A percentile compares a stretch with the other conserved stretches of the same genome.
Conservation (phyloP, 208 protist genomes). For the Trypanosoma rangeli region DNA sequence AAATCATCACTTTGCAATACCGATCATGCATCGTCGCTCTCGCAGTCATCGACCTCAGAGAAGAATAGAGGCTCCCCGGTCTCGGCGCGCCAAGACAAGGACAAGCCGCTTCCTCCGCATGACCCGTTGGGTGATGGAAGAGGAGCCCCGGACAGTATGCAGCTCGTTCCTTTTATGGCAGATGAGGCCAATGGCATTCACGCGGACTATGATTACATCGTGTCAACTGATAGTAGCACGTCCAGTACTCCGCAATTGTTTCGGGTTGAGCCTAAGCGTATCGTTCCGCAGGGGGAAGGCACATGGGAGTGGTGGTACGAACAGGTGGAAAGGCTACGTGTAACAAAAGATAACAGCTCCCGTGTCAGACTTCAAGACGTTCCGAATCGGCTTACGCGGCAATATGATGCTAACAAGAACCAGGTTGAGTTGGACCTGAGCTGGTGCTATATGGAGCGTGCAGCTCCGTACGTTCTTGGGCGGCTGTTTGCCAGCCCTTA, state of each 20-base stretch:
- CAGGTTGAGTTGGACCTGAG: slow-evolving; percentile 73
- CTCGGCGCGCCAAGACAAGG: background rate
- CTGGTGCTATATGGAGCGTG: slow-evolving; percentile 76
- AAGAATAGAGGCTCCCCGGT: background rate
- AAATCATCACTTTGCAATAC: background rate
- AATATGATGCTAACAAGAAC: slow-evolving; percentile 55
- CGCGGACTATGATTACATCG: background rate
- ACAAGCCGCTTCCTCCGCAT: background rate
- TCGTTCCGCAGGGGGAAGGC: slow-evolving; percentile 31
- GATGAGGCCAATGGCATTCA: background rate
- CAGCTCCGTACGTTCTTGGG: slow-evolving; percentile 71
- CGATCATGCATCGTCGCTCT: background rate
- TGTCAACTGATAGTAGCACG: slow-evolving; percentile 6
- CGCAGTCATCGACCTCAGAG: background rate
- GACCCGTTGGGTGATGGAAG: background rate
- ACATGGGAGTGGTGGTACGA: slow-evolving; percentile 82
- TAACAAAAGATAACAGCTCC: slow-evolving; percentile 66
- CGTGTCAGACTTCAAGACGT: slow-evolving; percentile 63
- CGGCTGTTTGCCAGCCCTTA: slow-evolving; percentile 54
- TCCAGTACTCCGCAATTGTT: slow-evolving; percentile 68
- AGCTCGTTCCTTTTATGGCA: background rate
- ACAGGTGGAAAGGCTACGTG: slow-evolving; percentile 50
- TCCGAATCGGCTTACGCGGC: slow-evolving; percentile 44
- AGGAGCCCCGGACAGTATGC: background rate
- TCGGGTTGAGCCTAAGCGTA: slow-evolving; percentile 39